Conservation (phyloP, 495 filamentous ascomycete species). For the Gamarada debralockiae region DNA sequence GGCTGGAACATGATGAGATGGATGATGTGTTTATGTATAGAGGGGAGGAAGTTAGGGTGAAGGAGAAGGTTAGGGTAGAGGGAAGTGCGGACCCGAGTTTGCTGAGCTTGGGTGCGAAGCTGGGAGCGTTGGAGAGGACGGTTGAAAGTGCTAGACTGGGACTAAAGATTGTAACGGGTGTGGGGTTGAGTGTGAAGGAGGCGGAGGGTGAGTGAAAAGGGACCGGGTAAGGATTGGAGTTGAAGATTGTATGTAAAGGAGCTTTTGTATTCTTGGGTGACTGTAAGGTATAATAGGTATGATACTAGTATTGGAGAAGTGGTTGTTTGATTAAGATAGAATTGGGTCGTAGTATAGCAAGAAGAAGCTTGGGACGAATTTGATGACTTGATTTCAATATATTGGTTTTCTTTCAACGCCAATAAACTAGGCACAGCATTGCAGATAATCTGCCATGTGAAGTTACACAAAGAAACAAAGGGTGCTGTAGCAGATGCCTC, state of each 20-base stretch:
- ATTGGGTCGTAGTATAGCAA: not conserved
- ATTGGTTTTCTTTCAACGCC: not conserved
- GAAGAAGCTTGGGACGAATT: too few relatives aligned
- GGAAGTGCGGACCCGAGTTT: conserved; percentile 80
- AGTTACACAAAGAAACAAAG: not conserved
- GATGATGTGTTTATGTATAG: conserved; percentile 63
- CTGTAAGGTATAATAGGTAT: too few relatives aligned
- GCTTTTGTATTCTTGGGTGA: too few relatives aligned
- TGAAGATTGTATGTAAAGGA: too few relatives aligned
- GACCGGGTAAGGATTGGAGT: too few relatives aligned
- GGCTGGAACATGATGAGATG: conserved; percentile 76
- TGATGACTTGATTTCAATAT: not conserved
- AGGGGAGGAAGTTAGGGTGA: conserved; percentile 67
- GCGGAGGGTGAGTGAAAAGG: too few relatives aligned
- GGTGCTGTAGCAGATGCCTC: too few relatives aligned
- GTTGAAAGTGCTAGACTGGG: conserved; percentile 63
- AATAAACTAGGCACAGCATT: not conserved
- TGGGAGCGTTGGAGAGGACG: conserved; percentile 74
- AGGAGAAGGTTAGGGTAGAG: conserved; percentile 87
- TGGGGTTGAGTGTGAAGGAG: conserved; percentile 42
- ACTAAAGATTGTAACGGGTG: conserved; percentile 78
- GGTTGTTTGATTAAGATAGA: too few relatives aligned
- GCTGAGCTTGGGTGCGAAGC: conserved; percentile 81
- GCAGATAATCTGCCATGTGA: not conserved
- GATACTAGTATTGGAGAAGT: too few relatives aligned